Evolutionary conservation across 768 basidiomycete species (phyloP), one percentile per base, ranked within the genome.

Genomic region (Leccinum olivaceopallidum): DNA sequence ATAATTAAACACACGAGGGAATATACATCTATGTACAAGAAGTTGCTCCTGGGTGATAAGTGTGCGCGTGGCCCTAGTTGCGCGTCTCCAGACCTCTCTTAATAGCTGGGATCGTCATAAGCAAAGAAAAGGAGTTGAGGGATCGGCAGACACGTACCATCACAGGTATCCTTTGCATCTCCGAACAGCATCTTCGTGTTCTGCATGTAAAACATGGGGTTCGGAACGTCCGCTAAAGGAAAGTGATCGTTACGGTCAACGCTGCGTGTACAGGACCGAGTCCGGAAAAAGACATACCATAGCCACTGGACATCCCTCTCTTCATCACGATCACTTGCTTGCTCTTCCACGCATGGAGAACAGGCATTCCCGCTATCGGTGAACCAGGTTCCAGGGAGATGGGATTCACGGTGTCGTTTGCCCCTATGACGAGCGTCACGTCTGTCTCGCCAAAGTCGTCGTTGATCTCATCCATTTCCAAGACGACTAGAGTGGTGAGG

Each of bases 401-500:
- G 14, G 93, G 92, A 69, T 95, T 95, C 55, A 95, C 93, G 2
- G 93, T 95, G 69, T 95, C 93, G 67, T 95, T 95, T 20, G 93
- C 93, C 24, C 93, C 93, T 63, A 94, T 94, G 63, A 94, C 93
- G 20, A 95, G 83, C 7, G 89, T 90, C n/a, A 95, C 83, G 69
- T 95, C 93, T 0, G 93, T 95, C 37, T 92, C 90, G 56, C 80
- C 79, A 73, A 95, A 95, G 71, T 95, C 93, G 44, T 94, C 91
- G 70, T 95, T 94, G 77, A 95, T 94, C 75, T 95, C 93, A 62
- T 95, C 93, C 93, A 95, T 94, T 76, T 95, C 93, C 60, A 90
- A 78, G 44, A 94, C 92, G 64, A 94, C 92, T 93, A 65, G 28
- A 24, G 62, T 36, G 12, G 36, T 3, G 20, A 24, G 10, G 14